Evolutionary conservation across 1,139 yeast species (phyloP).

Genomic region (Entelexis paramagnoliae): DNA sequence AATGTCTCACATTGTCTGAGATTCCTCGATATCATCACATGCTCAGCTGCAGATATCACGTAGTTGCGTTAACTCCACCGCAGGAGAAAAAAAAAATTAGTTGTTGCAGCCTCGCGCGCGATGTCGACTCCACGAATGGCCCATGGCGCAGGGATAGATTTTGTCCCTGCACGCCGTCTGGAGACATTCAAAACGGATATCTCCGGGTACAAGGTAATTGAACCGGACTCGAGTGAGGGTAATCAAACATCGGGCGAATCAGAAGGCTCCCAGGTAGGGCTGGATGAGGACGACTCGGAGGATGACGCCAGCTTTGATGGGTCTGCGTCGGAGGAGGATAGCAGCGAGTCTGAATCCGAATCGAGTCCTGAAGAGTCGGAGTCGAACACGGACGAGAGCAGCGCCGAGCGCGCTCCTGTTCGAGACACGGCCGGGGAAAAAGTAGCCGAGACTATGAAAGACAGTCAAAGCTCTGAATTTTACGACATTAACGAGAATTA

Average conservation of each 20-base stretch:
- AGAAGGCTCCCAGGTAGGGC: background rate
- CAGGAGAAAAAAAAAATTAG: conserved; percentile 3
- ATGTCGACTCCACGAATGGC: conserved; percentile 14
- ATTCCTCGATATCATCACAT: background rate
- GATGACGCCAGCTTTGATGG: conserved; percentile 10
- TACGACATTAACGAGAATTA: conserved; percentile 29
- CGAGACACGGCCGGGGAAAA: background rate
- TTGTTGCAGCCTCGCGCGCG: conserved; percentile 1
- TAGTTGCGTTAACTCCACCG: background rate
- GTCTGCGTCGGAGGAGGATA: background rate
- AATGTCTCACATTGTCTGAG: background rate
- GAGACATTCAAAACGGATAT: conserved; percentile 33
- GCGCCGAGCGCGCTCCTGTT: background rate
- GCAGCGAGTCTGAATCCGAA: background rate
- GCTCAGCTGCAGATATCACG: conserved; percentile 2
- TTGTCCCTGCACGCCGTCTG: conserved; percentile 43
- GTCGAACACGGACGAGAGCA: background rate
- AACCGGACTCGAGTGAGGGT: conserved; percentile 6
- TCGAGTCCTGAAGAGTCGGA: background rate
- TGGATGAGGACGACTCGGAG: background rate
- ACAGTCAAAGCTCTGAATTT: conserved; percentile 12
- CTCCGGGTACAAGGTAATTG: conserved; percentile 23
- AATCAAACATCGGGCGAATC: background rate
- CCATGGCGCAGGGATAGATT: conserved; percentile 26
- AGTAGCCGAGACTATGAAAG: background rate